Base-by-base conservation (phyloP, 306 rosid genomes). In the Notholithocarpus densiflorus region DNA sequence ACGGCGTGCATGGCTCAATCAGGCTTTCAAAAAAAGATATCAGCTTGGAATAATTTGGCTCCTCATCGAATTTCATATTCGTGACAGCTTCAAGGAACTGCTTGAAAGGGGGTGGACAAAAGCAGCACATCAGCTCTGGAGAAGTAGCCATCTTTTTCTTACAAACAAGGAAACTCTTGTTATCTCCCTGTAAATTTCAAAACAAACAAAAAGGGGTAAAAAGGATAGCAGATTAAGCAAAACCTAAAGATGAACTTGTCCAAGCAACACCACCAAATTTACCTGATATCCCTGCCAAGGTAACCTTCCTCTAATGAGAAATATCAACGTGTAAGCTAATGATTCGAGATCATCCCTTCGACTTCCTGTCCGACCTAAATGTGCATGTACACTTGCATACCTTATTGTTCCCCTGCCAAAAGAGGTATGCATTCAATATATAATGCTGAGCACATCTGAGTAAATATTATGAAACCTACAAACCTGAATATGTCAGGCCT, bases 261-360 rank as follows among this genome's bases (percentile, higher is more conserved):
- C n/a, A 68, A 51, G 40, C 21, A 79, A 80, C 59, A 75, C 78
- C 37, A 29, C 13, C 62, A 76, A 73, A 73, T 73, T 31, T 23
- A 92, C 98, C 96, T 92, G 98, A 87, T 92, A 94, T 80, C 98
- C 98, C 89, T 94, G 98, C 98, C 98, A 94, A 3, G 98, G 98
- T 54, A 94, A 87, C 88, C 96, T 90, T 86, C 98, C 98, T 81
- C 75, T 92, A 68, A 94, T 88, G 72, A 94, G 98, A 88, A 94
- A 94, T 88, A 94, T 88, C 76, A 94, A 84, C 0, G 98, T 94
- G 89, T 94, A 94, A 3, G 98, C 98, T 81, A 94, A 77, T 31
- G 98, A 94, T 84, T 94, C 98, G 6, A 94, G 96, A 85, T 94
- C 98, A 32, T 94, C 98, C 83, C 97, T 88, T 75, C 98, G 88